Evolutionary conservation across 257 asterid species (phyloP).

Genomic region (Plantago ovata): DNA sequence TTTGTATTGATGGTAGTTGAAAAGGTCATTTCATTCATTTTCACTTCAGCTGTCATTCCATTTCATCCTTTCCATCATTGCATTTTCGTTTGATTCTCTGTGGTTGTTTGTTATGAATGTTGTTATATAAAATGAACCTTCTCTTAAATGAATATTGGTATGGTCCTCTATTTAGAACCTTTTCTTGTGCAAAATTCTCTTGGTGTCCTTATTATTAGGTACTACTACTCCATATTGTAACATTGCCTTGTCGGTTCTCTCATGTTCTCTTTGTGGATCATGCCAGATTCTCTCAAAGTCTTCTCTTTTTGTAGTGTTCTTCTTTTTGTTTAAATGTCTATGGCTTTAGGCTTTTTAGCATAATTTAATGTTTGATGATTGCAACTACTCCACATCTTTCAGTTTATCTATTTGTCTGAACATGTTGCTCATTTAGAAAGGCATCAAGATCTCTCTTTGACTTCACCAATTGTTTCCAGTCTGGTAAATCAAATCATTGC

Average conservation of each 20-base stretch:
- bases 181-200: neutral
- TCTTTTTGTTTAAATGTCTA: neutral
- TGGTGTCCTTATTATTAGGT: conserved; percentile 3
- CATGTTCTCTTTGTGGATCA: conserved; percentile 5
- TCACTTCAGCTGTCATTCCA: neutral
- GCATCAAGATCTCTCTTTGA: conserved; percentile 25
- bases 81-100: neutral
- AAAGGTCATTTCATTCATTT: conserved; percentile 13
- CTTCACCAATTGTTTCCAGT: conserved; percentile 20
- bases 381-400: neutral
- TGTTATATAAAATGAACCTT: neutral
- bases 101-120: neutral
- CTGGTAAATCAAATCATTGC: conserved; percentile 13
- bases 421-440: conserved; percentile 29
- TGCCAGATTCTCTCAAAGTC: conserved; percentile 11
- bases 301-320: neutral
- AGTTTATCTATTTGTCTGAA: too few species aligned
- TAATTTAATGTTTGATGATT: conserved; percentile 8
- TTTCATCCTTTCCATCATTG: neutral
- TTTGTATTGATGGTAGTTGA: conserved; percentile 10
- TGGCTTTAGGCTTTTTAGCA: too few species aligned
- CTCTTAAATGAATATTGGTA: conserved; percentile 8
- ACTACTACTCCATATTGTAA: neutral
- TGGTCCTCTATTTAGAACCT: conserved; percentile 2
- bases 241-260: conserved; percentile 3